Percentiles rank a stretch among this genome's conserved stretches.
Evolutionary conservation across 2,329 filamentous ascomycete genomes (phyloP).

Genomic region (Macroventuria anomochaeta): DNA sequence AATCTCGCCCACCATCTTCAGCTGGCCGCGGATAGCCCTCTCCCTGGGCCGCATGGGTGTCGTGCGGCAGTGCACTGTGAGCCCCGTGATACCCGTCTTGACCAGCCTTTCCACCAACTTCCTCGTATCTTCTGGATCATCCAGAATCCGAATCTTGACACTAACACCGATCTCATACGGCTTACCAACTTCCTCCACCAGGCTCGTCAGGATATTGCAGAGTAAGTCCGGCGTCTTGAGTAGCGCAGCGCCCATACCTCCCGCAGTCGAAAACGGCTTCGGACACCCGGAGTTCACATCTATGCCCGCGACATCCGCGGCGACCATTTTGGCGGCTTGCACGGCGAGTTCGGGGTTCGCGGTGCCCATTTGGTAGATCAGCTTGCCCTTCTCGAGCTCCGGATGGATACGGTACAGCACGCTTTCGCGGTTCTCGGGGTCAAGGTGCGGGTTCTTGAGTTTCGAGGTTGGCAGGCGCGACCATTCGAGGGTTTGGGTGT

Average conservation of each 20-base stretch:
- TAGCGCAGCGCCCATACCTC: slow-evolving; percentile 94
- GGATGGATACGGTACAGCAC: slow-evolving; percentile 87
- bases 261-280: slow-evolving; percentile 91
- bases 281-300: slow-evolving; percentile 98
- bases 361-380: slow-evolving; percentile 94
- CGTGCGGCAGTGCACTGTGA: slow-evolving; percentile 95
- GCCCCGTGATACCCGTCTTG: slow-evolving; percentile 85
- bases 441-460: slow-evolving; percentile 63
- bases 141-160: slow-evolving; percentile 92
- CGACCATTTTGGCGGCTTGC: slow-evolving; percentile 81
- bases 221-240: slow-evolving; percentile 84
- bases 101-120: slow-evolving; percentile 78
- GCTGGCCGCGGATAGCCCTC: slow-evolving; percentile 81
- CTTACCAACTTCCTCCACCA: slow-evolving; percentile 78
- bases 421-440: slow-evolving; percentile 63
- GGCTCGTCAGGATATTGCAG: slow-evolving; percentile 78
- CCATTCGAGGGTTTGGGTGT: slow-evolving; percentile 84
- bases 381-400: slow-evolving; percentile 71
- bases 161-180: slow-evolving; percentile 90
- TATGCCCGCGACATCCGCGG: slow-evolving; percentile 87
- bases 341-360: slow-evolving; percentile 83
- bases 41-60: slow-evolving; percentile 94
- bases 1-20: slow-evolving; percentile 80
- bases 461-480: slow-evolving; percentile 76
- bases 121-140: slow-evolving; percentile 77